Base-by-base conservation (phyloP, 805 yeast genomes). In the Ogataea degrootiae region DNA sequence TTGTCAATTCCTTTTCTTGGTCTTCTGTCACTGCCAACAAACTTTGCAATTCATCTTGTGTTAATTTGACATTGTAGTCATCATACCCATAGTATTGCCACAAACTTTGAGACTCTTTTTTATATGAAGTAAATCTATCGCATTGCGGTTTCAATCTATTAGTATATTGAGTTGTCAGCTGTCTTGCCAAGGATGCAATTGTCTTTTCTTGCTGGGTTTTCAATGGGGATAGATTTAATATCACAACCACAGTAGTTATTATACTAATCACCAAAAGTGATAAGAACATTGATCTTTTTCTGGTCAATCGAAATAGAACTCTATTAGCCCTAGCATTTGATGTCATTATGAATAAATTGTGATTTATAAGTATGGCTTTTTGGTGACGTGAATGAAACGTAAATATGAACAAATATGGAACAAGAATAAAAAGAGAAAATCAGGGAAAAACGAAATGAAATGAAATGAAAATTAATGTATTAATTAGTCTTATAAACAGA, bases 11-110 rank as follows among this genome's bases (percentile, higher is more conserved):
- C 5, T 37, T 14, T 35, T 59, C 52, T 46, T 65, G 68, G n/a
- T 43, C 46, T 2, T 50, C n/a, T 7, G 52, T 52, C 7, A 65
- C 39, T 1, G 51, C 51, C 14, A 65, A 44, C 23, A 65, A 43
- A 21, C 52, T 54, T 4, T 56, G 45, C 15, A 63, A 50, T 16
- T 48, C 50, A 2, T 54, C 49, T 31, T 52, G 50, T 19, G 54
- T 56, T 12, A 64, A 47, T 35, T 54, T 56, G 34, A 36, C 37
- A 12, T 47, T 39, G 42, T 61, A 56, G 16, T 59, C 61, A 11
- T 57, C 57, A 36, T 60, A 65, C 4, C 69, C 69, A 45, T 62
- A 65, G 45, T 58, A 60, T 40, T 64, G 68, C 65, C 64, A 63
- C 49, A 57, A 59, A 7, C 48, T 41, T n/a, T 56, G 46, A 1